Evolutionary conservation across 306 rosid species (phyloP).

Genomic region (Inga laurina): DNA sequence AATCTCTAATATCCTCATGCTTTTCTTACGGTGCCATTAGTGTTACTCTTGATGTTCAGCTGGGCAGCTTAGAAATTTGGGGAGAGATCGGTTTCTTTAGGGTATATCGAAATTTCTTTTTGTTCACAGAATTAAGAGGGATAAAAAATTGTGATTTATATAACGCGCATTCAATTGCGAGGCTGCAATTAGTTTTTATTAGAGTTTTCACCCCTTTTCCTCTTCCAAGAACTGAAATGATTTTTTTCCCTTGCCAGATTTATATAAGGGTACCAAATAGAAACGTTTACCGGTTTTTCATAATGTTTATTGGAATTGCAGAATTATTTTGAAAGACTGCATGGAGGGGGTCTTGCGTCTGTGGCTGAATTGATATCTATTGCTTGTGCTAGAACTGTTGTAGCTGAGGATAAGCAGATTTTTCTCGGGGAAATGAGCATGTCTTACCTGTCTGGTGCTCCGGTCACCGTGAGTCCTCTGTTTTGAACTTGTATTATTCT

Average conservation of each 20-base stretch:
- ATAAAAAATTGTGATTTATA: background rate
- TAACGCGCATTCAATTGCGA: background rate
- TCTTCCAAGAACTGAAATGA: background rate
- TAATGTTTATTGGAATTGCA: constrained; percentile 36
- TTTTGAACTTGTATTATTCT: constrained; percentile 15
- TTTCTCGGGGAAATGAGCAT: constrained; percentile 50
- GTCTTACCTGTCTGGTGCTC: constrained; percentile 50
- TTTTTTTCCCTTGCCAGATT: background rate
- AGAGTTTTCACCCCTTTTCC: background rate
- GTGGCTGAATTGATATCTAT: constrained; percentile 36
- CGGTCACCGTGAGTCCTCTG: constrained; percentile 37
- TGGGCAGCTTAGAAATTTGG: constrained; percentile 2
- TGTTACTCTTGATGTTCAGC: background rate
- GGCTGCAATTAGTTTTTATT: constrained; percentile 10
- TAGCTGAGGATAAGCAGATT: constrained; percentile 42
- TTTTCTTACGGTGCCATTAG: background rate
- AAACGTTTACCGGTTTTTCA: background rate
- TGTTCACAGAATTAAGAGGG: background rate
- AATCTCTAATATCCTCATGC: background rate
- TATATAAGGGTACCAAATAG: background rate
- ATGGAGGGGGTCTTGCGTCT: constrained; percentile 49
- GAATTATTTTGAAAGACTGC: constrained; percentile 44
- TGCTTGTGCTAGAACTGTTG: constrained; percentile 58
- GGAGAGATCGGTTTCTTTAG: background rate
- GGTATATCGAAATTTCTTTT: background rate